Evolutionary conservation across 1,139 yeast species (phyloP).

Genomic region (Pichia sp.): DNA sequence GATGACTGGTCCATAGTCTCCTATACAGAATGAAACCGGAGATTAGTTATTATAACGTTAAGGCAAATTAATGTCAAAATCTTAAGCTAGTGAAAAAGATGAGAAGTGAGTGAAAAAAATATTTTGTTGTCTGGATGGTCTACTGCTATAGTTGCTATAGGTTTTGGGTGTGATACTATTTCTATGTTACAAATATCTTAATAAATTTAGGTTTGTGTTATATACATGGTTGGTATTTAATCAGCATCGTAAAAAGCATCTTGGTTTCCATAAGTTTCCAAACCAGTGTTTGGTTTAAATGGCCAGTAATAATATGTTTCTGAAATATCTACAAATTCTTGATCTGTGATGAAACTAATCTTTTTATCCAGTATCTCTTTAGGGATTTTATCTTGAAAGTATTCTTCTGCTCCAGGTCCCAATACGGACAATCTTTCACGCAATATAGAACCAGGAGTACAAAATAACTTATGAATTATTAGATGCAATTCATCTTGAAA

Average conservation of each 20-base stretch:
- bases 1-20: not conserved
- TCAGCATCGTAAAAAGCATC: conserved; percentile 11
- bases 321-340: conserved; percentile 48
- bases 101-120: not conserved
- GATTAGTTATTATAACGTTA: too few relatives aligned
- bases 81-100: too few relatives aligned
- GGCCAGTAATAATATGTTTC: conserved; percentile 69
- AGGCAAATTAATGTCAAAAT: too few relatives aligned
- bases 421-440: conserved; percentile 44
- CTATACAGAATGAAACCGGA: not conserved
- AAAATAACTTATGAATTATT: conserved; percentile 59
- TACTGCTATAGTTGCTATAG: not conserved
- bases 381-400: conserved; percentile 38
- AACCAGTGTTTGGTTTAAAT: conserved; percentile 58
- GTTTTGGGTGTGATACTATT: not conserved
- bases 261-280: conserved; percentile 36
- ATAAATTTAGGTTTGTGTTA: not conserved
- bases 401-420: conserved; percentile 82
- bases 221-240: not conserved
- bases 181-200: not conserved
- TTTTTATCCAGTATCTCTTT: conserved; percentile 38
- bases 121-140: not conserved
- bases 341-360: conserved; percentile 43
- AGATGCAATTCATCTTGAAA: conserved; percentile 52
- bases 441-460: conserved; percentile 44